phyloP scores from a whole-genome alignment of 331 rosid species.

The Rosa hybrid region DNA sequence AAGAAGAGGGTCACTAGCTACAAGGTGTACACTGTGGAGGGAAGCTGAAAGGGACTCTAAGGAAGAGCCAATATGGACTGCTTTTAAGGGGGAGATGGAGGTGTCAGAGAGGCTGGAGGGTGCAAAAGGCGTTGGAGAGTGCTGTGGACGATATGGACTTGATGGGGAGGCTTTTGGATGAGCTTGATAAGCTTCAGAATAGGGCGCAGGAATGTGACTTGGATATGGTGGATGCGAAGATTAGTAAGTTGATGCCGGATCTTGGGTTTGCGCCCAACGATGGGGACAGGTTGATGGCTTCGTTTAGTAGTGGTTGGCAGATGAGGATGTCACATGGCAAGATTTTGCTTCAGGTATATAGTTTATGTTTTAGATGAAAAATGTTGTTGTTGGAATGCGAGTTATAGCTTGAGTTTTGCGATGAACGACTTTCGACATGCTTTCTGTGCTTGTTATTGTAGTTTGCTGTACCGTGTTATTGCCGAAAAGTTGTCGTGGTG shows the following conservation, averaged over 20 bases:
- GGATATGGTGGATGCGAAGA: slow-evolving; percentile 72
- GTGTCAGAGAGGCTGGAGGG: slow-evolving; percentile 69
- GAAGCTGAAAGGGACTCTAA: too few species aligned
- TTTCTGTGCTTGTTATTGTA: not conserved
- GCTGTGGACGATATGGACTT: slow-evolving; percentile 70
- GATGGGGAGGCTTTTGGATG: slow-evolving; percentile 94
- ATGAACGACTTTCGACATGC: not conserved
- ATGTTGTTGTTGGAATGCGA: slow-evolving; percentile 11
- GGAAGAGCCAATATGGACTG: slow-evolving; percentile 28
- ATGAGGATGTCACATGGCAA: slow-evolving; percentile 99
- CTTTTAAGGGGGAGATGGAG: slow-evolving; percentile 95
- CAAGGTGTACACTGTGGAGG: too few species aligned
- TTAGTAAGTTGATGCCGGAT: slow-evolving; percentile 78
- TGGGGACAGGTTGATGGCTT: slow-evolving; percentile 85
- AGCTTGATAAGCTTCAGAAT: slow-evolving; percentile 82
- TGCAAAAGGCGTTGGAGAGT: slow-evolving; percentile 82
- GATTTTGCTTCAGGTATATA: slow-evolving; percentile 88
- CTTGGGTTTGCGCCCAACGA: slow-evolving; percentile 84
- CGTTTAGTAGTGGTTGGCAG: slow-evolving; percentile 98
- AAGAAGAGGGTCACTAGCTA: too few species aligned
- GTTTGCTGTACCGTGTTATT: not conserved
- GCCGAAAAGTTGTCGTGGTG: not conserved
- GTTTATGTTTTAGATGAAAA: not conserved
- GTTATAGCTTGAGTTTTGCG: slow-evolving; percentile 14
- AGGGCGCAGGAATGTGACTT: slow-evolving; percentile 62